These are phyloP conservation scores for Emmonsia crescens DNA, from an alignment of 2,329 filamentous ascomycete species.

Conservation along the genomic window DNA sequence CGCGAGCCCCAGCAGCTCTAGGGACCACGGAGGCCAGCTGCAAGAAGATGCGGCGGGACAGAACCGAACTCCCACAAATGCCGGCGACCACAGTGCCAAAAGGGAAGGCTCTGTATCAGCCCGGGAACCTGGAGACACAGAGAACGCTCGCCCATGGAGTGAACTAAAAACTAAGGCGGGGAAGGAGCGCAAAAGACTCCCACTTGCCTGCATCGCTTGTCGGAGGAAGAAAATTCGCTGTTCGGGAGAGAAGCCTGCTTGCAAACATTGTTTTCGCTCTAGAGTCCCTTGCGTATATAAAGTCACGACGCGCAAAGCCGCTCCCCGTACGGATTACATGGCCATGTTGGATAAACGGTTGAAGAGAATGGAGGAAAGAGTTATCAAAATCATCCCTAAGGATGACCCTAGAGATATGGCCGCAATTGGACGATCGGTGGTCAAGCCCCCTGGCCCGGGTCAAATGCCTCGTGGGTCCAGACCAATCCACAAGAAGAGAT, in stretches of 20 bases:
- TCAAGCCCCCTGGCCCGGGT: constrained; percentile 64
- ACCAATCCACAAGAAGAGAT: constrained; percentile 59
- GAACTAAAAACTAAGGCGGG: constrained; percentile 85
- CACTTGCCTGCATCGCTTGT: constrained; percentile 90
- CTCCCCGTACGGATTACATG: constrained; percentile 95
- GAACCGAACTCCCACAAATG: neutral
- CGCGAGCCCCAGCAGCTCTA: neutral
- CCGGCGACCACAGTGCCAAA: neutral
- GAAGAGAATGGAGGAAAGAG: constrained; percentile 94
- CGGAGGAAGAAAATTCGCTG: constrained; percentile 96
- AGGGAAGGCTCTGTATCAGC: neutral
- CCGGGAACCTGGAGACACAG: constrained; percentile 39
- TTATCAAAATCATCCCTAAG: constrained; percentile 90
- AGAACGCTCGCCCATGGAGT: constrained; percentile 59
- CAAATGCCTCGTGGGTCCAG: constrained; percentile 44
- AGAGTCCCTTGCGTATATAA: constrained; percentile 97
- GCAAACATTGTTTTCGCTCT: constrained; percentile 88
- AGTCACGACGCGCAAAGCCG: constrained; percentile 85
- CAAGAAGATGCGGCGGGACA: constrained; percentile 1
- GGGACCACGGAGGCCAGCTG: neutral
- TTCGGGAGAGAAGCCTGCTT: constrained; percentile 93
- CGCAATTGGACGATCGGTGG: constrained; percentile 64
- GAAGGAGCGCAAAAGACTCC: constrained; percentile 87
- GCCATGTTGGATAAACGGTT: constrained; percentile 93
- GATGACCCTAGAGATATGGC: constrained; percentile 60